Evolutionary conservation across 2,329 filamentous ascomycete species (phyloP).

Genomic region (Penicillium capsulatum): DNA sequence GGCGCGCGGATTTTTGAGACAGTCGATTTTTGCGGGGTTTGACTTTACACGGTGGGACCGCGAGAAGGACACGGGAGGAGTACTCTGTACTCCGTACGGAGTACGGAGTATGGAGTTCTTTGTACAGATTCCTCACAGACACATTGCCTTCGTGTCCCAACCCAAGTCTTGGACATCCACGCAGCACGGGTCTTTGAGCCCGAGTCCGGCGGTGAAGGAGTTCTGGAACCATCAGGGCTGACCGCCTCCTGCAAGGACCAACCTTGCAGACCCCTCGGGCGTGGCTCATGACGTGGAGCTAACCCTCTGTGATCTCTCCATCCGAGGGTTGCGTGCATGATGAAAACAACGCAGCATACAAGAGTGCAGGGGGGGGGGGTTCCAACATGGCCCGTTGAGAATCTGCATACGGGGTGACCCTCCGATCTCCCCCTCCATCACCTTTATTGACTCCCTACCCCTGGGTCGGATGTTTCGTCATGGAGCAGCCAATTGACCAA

Average conservation of each 20-base stretch:
- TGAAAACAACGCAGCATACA: conserved; percentile 9
- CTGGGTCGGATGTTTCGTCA: conserved; percentile 13
- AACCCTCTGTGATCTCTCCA: conserved; percentile 9
- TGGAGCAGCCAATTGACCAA: conserved; percentile 4
- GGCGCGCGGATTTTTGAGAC: no score
- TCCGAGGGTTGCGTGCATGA: conserved; percentile 1
- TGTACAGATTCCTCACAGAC: no score
- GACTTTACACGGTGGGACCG: no score
- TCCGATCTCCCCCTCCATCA: conserved; percentile 17
- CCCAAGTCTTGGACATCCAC: conserved; percentile 18
- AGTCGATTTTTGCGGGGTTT: neutral
- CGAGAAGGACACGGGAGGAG: no score
- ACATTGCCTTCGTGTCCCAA: no score
- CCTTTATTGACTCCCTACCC: conserved; percentile 6
- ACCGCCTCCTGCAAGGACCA: conserved; percentile 30
- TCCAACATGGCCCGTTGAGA: no score
- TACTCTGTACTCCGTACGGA: neutral
- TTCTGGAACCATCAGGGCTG: conserved; percentile 12
- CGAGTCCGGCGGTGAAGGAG: conserved; percentile 21
- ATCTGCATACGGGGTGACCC: conserved; percentile 7
- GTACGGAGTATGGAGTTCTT: neutral
- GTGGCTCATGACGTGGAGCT: conserved; percentile 12
- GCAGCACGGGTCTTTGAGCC: conserved; percentile 13
- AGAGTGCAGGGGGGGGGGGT: no score
- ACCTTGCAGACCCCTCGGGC: conserved; percentile 22